A percentile compares a stretch with the other conserved stretches of the same genome.
These are phyloP conservation scores for Boletus rufocinnamomeus DNA, from an alignment of 768 basidiomycete species.

Conservation along the genomic window DNA sequence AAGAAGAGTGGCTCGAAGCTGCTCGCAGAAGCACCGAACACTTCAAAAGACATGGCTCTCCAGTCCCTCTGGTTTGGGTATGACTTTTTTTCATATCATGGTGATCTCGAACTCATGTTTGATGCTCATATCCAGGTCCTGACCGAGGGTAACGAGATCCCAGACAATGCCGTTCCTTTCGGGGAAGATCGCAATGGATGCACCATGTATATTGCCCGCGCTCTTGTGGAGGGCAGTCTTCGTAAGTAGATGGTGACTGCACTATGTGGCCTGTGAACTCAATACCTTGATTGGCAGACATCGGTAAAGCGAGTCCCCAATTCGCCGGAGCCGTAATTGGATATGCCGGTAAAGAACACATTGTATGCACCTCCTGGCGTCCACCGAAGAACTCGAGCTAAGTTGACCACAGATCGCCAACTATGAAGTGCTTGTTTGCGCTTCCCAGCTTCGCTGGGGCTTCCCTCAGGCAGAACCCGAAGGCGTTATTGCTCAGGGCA, in stretches of 20 bases:
- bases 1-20: conserved; percentile 32
- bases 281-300: conserved; percentile 23
- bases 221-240: conserved; percentile 34
- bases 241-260: conserved; percentile 20
- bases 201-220: conserved; percentile 33
- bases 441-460: conserved; percentile 37
- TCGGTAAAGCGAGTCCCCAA: conserved; percentile 39
- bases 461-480: conserved; percentile 20
- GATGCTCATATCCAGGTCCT: conserved; percentile 21
- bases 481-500: conserved; percentile 26
- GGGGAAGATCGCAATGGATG: conserved; percentile 35
- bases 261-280: background rate
- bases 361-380: conserved; percentile 22
- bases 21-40: conserved; percentile 34
- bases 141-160: conserved; percentile 33
- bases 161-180: conserved; percentile 36
- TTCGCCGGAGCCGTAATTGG: conserved; percentile 35
- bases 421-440: conserved; percentile 40
- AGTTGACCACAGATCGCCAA: conserved; percentile 26
- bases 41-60: conserved; percentile 32
- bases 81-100: background rate
- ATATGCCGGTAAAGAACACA: conserved; percentile 37
- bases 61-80: conserved; percentile 37
- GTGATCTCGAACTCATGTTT: background rate
- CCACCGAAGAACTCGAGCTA: background rate